These are phyloP conservation scores for Starmerella vaccinii DNA, from an alignment of 805 yeast genomes.

Conservation along the genomic window DNA sequence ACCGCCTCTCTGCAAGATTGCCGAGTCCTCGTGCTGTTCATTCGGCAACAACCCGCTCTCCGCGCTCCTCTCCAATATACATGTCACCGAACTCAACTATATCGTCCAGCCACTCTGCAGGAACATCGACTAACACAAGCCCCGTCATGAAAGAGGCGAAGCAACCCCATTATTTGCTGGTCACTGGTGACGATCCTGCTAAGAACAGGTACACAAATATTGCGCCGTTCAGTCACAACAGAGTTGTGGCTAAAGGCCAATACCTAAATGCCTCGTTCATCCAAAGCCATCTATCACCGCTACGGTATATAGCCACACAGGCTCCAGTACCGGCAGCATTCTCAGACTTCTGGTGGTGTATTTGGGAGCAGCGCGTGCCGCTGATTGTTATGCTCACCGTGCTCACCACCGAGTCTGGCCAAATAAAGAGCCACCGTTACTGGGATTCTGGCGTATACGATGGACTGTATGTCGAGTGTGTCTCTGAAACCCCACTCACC, in stretches of 20 bases:
- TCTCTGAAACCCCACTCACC: slow-evolving; percentile 20
- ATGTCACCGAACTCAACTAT: slow-evolving; percentile 1
- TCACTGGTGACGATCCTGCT: slow-evolving; percentile 73
- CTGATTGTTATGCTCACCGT: slow-evolving; percentile 70
- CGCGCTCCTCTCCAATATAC: slow-evolving; percentile 14
- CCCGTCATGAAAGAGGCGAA: slow-evolving; percentile 17
- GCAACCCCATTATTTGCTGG: slow-evolving; percentile 37
- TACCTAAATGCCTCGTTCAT: slow-evolving; percentile 83
- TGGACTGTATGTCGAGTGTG: slow-evolving; percentile 25
- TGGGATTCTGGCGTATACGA: slow-evolving; percentile 58
- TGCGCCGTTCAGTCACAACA: slow-evolving; percentile 73
- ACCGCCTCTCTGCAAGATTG: slow-evolving; percentile 3
- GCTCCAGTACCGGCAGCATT: slow-evolving; percentile 77
- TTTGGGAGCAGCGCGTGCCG: slow-evolving; percentile 55
- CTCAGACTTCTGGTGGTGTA: slow-evolving; percentile 75
- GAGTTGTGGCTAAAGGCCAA: slow-evolving; percentile 54
- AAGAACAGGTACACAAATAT: slow-evolving; percentile 85
- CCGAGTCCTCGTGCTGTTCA: slow-evolving; percentile 4
- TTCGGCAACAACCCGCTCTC: slow-evolving; percentile 2
- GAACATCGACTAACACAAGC: background rate
- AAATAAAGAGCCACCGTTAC: slow-evolving; percentile 74
- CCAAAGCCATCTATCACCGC: slow-evolving; percentile 30
- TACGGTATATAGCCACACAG: slow-evolving; percentile 76
- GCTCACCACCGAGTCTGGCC: slow-evolving; percentile 60
- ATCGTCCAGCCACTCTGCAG: background rate